Percentiles rank a stretch among this genome's conserved stretches.
Conservation (phyloP, 345 rosid genomes). For the Brassica napus region Da-Ae NC_063443.1:11554501-11555000, state of each 20-base stretch:
- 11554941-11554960: background rate
- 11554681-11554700: background rate
- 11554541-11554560: background rate
- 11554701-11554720: background rate
- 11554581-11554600: background rate
- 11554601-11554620: slow-evolving; percentile 1
- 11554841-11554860: no score
- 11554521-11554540: background rate
- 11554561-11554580: background rate
- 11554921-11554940: background rate
- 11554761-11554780: background rate
- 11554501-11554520: background rate
- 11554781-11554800: background rate
- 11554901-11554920: background rate
- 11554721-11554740: background rate
- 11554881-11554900: background rate
- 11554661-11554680: background rate
- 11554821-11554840: no score
- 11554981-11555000: background rate
- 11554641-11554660: background rate
- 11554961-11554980: background rate
- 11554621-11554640: background rate
- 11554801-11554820: background rate
- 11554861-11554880: no score
- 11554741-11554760: background rate